Evolutionary conservation across 306 rosid species (phyloP).

Genomic region (Delonix regia): DNA sequence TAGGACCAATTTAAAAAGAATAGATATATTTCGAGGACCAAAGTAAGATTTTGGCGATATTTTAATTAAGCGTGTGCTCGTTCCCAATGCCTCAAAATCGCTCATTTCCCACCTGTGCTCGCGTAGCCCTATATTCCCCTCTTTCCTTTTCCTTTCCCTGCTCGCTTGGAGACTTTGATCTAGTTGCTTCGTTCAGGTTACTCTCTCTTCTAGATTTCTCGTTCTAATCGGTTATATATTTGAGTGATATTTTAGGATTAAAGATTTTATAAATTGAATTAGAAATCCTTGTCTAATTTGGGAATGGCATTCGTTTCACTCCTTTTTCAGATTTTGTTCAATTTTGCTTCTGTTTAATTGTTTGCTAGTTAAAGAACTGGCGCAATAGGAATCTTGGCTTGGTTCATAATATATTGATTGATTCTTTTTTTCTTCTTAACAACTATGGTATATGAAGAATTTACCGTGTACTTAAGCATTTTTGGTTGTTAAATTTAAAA

Average conservation of each 20-base stretch:
- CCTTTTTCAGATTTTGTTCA: background rate
- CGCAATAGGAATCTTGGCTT: background rate
- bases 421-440: too few relatives aligned
- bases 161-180: background rate
- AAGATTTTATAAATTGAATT: background rate
- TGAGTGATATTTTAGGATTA: background rate
- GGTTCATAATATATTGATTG: background rate
- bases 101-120: background rate
- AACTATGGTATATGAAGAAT: background rate
- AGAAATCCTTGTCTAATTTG: background rate
- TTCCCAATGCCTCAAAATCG: background rate
- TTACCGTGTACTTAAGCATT: too few relatives aligned
- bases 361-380: background rate
- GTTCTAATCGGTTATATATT: background rate
- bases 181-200: background rate
- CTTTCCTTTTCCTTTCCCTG: background rate
- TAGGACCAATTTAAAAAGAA: too few relatives aligned
- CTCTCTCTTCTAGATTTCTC: background rate
- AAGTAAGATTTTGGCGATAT: too few relatives aligned
- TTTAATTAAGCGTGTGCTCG: too few relatives aligned
- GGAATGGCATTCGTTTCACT: background rate
- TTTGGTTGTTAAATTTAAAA: too few relatives aligned
- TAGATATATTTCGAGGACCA: too few relatives aligned
- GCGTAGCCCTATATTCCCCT: background rate
- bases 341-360: background rate